These are phyloP conservation scores for Mycotypha africana DNA, from an alignment of 371 early-diverging fungal species.

Conservation along the genomic window DNA sequence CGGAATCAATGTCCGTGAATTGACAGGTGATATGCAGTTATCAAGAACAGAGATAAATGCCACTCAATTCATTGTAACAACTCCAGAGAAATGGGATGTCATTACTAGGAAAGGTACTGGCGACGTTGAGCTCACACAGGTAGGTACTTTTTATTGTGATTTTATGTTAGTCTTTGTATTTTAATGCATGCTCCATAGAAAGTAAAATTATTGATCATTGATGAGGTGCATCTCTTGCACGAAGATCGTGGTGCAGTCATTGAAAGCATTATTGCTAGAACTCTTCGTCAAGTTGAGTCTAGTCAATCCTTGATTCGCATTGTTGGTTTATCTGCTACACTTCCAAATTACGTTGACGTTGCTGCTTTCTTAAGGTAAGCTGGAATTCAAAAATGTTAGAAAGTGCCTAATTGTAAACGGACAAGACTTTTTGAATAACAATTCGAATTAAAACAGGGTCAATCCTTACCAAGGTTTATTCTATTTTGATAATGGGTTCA, in stretches of 20 bases:
- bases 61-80: slow-evolving; percentile 98
- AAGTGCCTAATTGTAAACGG: too few species aligned
- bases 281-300: slow-evolving; percentile 88
- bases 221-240: slow-evolving; percentile 99
- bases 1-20: slow-evolving; percentile 84
- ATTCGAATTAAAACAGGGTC: too few species aligned
- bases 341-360: slow-evolving; percentile 99
- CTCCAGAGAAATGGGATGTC: slow-evolving; percentile 99
- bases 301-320: slow-evolving; percentile 95
- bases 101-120: slow-evolving; percentile 95
- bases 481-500: slow-evolving; percentile 92
- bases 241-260: slow-evolving; percentile 98
- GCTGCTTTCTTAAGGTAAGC: slow-evolving; percentile 91
- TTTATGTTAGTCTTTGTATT: too few species aligned
- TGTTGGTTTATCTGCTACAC: slow-evolving; percentile 98
- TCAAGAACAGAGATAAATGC: slow-evolving; percentile 86
- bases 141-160: too few species aligned
- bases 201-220: slow-evolving; percentile 93
- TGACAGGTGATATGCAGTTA: slow-evolving; percentile 97
- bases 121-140: slow-evolving; percentile 86
- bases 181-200: slow-evolving; percentile 35
- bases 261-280: slow-evolving; percentile 96
- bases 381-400: too few species aligned
- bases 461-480: slow-evolving; percentile 91
- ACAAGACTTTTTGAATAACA: slow-evolving; percentile 15